These are phyloP conservation scores for Colletotrichum orchidophilum DNA, from an alignment of 2,329 filamentous ascomycete genomes.

Conservation along the genomic window DNA sequence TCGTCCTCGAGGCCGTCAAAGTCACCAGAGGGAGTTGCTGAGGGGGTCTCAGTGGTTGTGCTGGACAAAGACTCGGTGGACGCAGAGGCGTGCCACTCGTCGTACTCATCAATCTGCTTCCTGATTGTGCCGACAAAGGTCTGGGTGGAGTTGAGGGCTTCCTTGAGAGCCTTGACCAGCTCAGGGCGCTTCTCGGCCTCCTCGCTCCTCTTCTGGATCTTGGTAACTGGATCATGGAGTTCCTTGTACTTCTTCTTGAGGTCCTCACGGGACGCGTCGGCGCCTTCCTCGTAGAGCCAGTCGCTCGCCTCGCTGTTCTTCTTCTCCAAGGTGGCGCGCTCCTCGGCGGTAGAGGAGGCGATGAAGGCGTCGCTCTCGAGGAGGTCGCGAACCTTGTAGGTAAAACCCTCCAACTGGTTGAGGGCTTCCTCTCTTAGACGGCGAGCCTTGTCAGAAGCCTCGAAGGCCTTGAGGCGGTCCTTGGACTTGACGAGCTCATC, in stretches of 20 bases:
- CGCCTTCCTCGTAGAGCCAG: slow-evolving; percentile 90
- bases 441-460: slow-evolving; percentile 83
- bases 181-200: slow-evolving; percentile 79
- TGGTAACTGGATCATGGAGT: slow-evolving; percentile 80
- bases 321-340: slow-evolving; percentile 73
- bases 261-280: slow-evolving; percentile 77
- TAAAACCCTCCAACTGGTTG: slow-evolving; percentile 93
- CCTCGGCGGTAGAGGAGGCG: slow-evolving; percentile 72
- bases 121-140: slow-evolving; percentile 77
- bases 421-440: slow-evolving; percentile 83
- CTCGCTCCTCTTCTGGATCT: slow-evolving; percentile 78
- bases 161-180: slow-evolving; percentile 72
- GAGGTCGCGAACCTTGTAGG: slow-evolving; percentile 87
- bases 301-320: slow-evolving; percentile 78
- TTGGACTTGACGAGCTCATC: slow-evolving; percentile 62
- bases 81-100: slow-evolving; percentile 65
- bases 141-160: slow-evolving; percentile 75
- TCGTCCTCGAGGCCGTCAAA: slow-evolving; percentile 86
- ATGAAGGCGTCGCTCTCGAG: slow-evolving; percentile 81
- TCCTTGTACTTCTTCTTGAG: slow-evolving; percentile 80
- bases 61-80: slow-evolving; percentile 58
- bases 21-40: slow-evolving; percentile 58
- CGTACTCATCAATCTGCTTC: slow-evolving; percentile 74
- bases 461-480: slow-evolving; percentile 83
- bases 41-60: slow-evolving; percentile 48